Percentiles rank a stretch among this genome's conserved stretches.
phyloP scores from a whole-genome alignment of 2,329 filamentous ascomycete species.

The Alternaria novae-zelandiae region DNA sequence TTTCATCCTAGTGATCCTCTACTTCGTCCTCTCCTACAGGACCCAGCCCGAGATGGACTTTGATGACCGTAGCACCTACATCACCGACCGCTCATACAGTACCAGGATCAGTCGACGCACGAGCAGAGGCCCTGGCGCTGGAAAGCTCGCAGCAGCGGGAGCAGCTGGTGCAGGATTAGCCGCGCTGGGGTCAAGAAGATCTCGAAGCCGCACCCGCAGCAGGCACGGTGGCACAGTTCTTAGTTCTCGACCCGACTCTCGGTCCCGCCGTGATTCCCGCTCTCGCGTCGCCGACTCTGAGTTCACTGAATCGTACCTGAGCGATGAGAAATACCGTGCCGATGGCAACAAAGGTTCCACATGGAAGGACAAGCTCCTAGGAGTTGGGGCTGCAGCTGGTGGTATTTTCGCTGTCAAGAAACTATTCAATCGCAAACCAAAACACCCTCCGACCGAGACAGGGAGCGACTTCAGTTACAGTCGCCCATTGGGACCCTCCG shows the following conservation, averaged over 20 bases:
- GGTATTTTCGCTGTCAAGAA: conserved; percentile 57
- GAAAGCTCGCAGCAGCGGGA: conserved; percentile 60
- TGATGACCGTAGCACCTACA: conserved; percentile 64
- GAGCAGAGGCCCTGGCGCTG: conserved; percentile 48
- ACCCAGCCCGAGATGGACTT: conserved; percentile 62
- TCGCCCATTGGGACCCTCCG: conserved; percentile 57
- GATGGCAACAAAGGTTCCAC: conserved; percentile 40
- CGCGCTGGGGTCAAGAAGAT: conserved; percentile 53
- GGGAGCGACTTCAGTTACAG: conserved; percentile 61
- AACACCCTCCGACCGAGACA: conserved; percentile 52
- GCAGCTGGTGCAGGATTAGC: conserved; percentile 65
- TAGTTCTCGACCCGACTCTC: conserved; percentile 45
- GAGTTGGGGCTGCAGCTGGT: conserved; percentile 51
- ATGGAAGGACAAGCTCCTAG: conserved; percentile 56
- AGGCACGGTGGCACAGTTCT: conserved; percentile 35
- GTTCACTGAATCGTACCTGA: conserved; percentile 44
- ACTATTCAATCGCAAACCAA: conserved; percentile 64
- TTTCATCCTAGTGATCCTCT: conserved; percentile 72
- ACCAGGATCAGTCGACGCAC: conserved; percentile 43
- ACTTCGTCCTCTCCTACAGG: conserved; percentile 80
- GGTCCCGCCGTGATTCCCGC: conserved; percentile 37
- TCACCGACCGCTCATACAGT: conserved; percentile 58
- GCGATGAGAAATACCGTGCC: conserved; percentile 53
- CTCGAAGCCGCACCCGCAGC: conserved; percentile 49
- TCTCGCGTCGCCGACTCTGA: conserved; percentile 31